Evolutionary conservation across 257 asterid genomes (phyloP).

Genomic region (Lycium barbarum): DNA sequence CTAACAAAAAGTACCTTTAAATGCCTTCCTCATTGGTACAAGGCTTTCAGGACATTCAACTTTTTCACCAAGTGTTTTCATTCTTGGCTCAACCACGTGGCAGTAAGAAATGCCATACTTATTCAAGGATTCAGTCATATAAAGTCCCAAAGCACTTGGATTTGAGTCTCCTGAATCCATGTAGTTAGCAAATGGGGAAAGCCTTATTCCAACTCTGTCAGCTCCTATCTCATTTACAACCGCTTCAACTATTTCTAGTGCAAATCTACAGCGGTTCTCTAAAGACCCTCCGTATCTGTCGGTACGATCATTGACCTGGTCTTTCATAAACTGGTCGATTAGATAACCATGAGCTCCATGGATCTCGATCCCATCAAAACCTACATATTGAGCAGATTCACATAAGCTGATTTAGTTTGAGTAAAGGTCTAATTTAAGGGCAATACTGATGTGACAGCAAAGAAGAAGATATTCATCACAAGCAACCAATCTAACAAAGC

Average conservation of each 20-base stretch:
- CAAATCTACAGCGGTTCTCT: slow-evolving; percentile 72
- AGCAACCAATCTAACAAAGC: not conserved
- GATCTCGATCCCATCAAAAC: slow-evolving; percentile 81
- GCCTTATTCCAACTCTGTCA: slow-evolving; percentile 65
- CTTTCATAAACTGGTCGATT: slow-evolving; percentile 77
- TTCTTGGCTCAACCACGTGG: slow-evolving; percentile 77
- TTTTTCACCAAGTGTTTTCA: slow-evolving; percentile 39
- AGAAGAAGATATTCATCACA: not conserved
- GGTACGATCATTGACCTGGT: slow-evolving; percentile 63
- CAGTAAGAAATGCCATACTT: slow-evolving; percentile 56
- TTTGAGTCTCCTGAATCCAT: slow-evolving; percentile 59
- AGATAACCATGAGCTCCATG: slow-evolving; percentile 84
- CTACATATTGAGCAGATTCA: slow-evolving; percentile 35
- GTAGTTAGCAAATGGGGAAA: slow-evolving; percentile 60
- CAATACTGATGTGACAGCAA: not conserved
- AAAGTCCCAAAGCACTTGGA: slow-evolving; percentile 64
- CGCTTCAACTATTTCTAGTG: slow-evolving; percentile 43
- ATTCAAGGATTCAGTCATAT: slow-evolving; percentile 59
- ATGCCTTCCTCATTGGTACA: slow-evolving; percentile 64
- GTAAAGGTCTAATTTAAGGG: not conserved
- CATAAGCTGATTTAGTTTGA: not conserved
- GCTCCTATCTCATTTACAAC: slow-evolving; percentile 51
- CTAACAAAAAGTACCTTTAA: slow-evolving; percentile 64
- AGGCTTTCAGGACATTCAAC: slow-evolving; percentile 47
- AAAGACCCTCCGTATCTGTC: slow-evolving; percentile 79